phyloP scores from a whole-genome alignment of 805 yeast genomes.

The Ogataea siamensis region DNA sequence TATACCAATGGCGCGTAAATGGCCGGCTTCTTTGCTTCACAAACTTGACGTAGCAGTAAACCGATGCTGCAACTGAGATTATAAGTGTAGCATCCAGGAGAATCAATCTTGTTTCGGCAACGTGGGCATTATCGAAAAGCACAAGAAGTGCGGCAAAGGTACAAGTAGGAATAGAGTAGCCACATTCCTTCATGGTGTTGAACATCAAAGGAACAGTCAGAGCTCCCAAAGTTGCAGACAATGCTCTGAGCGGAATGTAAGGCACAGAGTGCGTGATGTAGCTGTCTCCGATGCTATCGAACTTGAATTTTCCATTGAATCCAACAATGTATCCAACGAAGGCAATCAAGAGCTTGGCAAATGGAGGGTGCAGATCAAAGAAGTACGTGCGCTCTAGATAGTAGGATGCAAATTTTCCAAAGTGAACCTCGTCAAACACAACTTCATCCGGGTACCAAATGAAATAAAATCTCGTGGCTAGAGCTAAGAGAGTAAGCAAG shows the following conservation, averaged over 20 bases:
- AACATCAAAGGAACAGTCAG: slow-evolving; percentile 82
- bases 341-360: slow-evolving; percentile 91
- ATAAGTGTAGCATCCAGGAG: slow-evolving; percentile 88
- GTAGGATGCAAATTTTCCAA: slow-evolving; percentile 81
- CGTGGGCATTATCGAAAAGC: slow-evolving; percentile 86
- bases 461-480: slow-evolving; percentile 55
- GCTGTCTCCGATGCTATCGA: slow-evolving; percentile 82
- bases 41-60: slow-evolving; percentile 77
- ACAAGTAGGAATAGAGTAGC: slow-evolving; percentile 76
- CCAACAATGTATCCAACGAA: slow-evolving; percentile 86
- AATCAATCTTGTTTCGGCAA: slow-evolving; percentile 86
- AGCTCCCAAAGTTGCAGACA: slow-evolving; percentile 79
- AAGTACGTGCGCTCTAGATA: slow-evolving; percentile 88
- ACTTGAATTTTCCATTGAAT: slow-evolving; percentile 88
- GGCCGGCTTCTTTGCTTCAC: slow-evolving; percentile 66
- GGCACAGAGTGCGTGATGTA: slow-evolving; percentile 82
- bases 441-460: slow-evolving; percentile 69
- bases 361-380: slow-evolving; percentile 97
- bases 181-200: slow-evolving; percentile 80
- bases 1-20: slow-evolving; percentile 75
- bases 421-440: slow-evolving; percentile 85
- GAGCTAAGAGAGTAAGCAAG: slow-evolving; percentile 42
- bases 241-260: slow-evolving; percentile 74
- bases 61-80: slow-evolving; percentile 75
- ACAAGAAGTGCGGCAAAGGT: slow-evolving; percentile 73